Evolutionary conservation across 2,329 filamentous ascomycete species (phyloP).

Genomic region (Hymenoscyphus linearis): DNA sequence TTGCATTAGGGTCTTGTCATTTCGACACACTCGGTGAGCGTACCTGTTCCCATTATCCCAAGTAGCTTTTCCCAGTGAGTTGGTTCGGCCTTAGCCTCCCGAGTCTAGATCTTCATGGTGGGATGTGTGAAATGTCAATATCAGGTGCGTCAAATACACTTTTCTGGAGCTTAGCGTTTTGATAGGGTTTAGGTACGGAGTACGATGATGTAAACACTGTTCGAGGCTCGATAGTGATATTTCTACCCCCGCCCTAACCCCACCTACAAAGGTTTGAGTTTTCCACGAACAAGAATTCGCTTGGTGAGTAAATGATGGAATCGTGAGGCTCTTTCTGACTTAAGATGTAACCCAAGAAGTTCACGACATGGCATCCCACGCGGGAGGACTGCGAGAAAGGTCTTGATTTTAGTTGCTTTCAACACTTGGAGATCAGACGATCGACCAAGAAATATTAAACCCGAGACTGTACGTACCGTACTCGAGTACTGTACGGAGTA

Average conservation of each 20-base stretch:
- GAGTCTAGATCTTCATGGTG: background rate
- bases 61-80: background rate
- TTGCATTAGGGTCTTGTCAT: background rate
- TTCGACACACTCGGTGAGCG: background rate
- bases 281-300: background rate
- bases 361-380: background rate
- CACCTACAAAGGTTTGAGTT: background rate
- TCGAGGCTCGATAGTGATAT: background rate
- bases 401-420: background rate
- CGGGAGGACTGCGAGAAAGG: background rate
- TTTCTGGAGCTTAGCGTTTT: background rate
- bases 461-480: background rate
- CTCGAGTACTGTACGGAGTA: no score
- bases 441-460: background rate
- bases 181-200: background rate
- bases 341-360: background rate
- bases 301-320: background rate
- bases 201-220: background rate
- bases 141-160: background rate
- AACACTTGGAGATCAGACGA: background rate
- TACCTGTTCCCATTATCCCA: background rate
- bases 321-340: background rate
- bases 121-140: background rate
- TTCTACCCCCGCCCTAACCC: background rate
- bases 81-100: background rate